Base-by-base conservation (phyloP, 1,139 yeast species). In the Sugiyamaella neomexicana region DNA sequence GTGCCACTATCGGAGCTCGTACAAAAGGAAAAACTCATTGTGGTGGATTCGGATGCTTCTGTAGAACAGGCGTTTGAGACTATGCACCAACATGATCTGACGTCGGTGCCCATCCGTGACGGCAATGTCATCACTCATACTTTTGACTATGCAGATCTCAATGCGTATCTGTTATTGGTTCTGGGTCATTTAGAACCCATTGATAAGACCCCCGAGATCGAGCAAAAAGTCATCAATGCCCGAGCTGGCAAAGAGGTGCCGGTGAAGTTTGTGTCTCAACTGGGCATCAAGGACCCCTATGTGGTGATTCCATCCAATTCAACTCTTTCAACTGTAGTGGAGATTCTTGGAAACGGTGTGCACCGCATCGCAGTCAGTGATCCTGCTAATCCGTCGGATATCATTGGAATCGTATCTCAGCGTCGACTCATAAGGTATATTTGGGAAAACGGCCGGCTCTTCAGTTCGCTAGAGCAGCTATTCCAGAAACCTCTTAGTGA, bases 381-480 rank as follows among this genome's bases (percentile, higher is more conserved):
- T 65, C 71, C 75, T 31, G 72, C 70, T 58, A 61, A 70, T 63
- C 70, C 76, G 38, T 62, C 72, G 62, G 62, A 62, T 20, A 67
- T 70, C 32, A 62, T 67, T 4, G 98, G 97, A 55, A 82, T 93
- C 15, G 77, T 93, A 53, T 89, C 97, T 0, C 98, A 91, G 72
- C 82, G 98, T 70, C 80, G 98, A 64, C 75, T 89, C 62, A 80
- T 90, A 56, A 81, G 81, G 62, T 91, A 81, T 68, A 75, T 91
- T 60, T 91, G 97, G 97, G 96, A 89, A 55, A 89, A 91, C 66
- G 95, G 96, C 27, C 79, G 97, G 58, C 75, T 87, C 58, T 91
- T 91, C 75, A 89, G 89, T 7, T 77, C 85, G 37, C 78, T 93
- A 68, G 97, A 91, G 64, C 80, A 83, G 38, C 72, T 87, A 54